phyloP scores from a whole-genome alignment of 2,329 filamentous ascomycete species.

The Rugonectria rugulosa region DNA sequence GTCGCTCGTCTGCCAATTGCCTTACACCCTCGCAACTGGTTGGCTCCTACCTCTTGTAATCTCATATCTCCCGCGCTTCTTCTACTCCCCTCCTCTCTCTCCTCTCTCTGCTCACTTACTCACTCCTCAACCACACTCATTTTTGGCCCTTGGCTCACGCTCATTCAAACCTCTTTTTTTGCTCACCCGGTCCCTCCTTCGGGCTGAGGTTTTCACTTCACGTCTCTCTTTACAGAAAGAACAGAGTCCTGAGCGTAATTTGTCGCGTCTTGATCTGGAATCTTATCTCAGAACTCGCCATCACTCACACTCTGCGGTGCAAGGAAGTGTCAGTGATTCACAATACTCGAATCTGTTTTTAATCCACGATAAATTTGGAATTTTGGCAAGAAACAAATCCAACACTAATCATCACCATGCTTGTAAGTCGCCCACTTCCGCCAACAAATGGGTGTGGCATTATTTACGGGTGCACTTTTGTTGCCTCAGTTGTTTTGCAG shows the following conservation, averaged over 20 bases:
- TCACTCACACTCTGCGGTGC: constrained; percentile 10
- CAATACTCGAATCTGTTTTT: constrained; percentile 9
- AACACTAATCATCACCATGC: constrained; percentile 29
- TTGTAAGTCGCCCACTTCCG: constrained; percentile 33
- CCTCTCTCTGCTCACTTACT: constrained; percentile 8
- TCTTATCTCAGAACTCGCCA: constrained; percentile 12
- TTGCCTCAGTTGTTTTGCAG: background rate
- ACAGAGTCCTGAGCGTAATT: constrained; percentile 7
- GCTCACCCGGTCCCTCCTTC: constrained; percentile 7
- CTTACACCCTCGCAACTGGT: constrained; percentile 6
- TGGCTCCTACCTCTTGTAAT: constrained; percentile 14
- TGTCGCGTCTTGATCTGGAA: background rate
- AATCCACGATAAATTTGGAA: constrained; percentile 6
- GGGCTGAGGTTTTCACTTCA: constrained; percentile 29
- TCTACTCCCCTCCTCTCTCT: constrained; percentile 12
- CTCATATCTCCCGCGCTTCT: constrained; percentile 18
- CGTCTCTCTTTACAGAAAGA: constrained; percentile 32
- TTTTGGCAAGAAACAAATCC: background rate
- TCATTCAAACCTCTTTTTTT: constrained; percentile 29
- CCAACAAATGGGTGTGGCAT: background rate
- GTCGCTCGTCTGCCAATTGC: constrained; percentile 19
- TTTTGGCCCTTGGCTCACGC: constrained; percentile 19
- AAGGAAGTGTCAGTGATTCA: constrained; percentile 13
- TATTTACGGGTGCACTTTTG: background rate
- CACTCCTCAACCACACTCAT: constrained; percentile 1